Percentiles rank a stretch among this genome's conserved stretches.
phyloP scores from a whole-genome alignment of 495 filamentous ascomycete genomes.

The Aspergillus biplanus region DNA sequence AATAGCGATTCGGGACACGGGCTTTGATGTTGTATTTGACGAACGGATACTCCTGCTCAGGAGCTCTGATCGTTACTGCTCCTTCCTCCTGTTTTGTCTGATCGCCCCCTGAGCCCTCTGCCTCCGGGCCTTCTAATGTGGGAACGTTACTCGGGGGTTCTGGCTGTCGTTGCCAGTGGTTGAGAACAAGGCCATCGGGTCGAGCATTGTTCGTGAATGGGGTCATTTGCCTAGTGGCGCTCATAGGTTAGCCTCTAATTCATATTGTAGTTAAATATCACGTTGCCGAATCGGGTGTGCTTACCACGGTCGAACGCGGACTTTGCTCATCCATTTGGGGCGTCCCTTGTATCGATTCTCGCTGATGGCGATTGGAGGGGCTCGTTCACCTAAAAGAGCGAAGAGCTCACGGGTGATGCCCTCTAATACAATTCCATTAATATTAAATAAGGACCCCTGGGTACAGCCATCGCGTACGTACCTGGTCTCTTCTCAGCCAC shows the following conservation, averaged over 20 bases:
- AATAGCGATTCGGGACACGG: constrained; percentile 70
- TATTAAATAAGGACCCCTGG: not conserved
- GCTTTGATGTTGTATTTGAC: constrained; percentile 84
- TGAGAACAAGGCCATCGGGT: constrained; percentile 58
- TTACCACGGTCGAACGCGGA: constrained; percentile 58
- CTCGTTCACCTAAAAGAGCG: constrained; percentile 67
- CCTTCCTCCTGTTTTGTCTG: constrained; percentile 45
- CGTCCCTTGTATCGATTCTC: constrained; percentile 69
- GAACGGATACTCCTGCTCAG: constrained; percentile 54
- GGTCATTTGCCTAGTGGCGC: constrained; percentile 47
- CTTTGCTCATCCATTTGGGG: constrained; percentile 61
- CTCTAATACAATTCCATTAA: constrained; percentile 57
- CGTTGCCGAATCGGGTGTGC: not conserved
- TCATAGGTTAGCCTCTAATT: not conserved
- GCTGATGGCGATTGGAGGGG: constrained; percentile 68
- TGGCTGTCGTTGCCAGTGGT: constrained; percentile 65
- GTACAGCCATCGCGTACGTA: constrained; percentile 25
- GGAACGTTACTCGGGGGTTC: constrained; percentile 41
- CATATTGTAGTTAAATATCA: not conserved
- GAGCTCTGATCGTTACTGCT: constrained; percentile 22
- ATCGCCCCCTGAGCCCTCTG: constrained; percentile 38
- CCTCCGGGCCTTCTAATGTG: constrained; percentile 44
- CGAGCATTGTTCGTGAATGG: constrained; percentile 65
- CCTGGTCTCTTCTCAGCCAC: constrained; percentile 70
- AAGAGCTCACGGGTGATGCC: constrained; percentile 70